Conservation (phyloP, 2,329 filamentous ascomycete genomes). For the Stagonosporopsis rhizophila region DNA sequence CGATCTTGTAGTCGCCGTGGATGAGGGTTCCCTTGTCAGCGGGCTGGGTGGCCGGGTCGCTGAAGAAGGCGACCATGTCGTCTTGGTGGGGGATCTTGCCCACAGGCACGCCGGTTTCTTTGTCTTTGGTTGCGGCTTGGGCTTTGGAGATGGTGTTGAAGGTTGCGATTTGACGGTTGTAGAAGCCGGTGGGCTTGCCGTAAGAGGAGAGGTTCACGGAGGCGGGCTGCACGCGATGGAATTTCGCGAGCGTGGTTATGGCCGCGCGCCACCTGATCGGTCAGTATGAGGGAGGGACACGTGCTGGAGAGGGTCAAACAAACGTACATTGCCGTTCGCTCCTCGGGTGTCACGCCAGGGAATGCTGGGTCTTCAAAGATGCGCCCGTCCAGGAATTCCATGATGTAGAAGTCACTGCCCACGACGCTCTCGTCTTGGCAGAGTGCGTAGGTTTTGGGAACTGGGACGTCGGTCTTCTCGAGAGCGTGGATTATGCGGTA, state of each 20-base stretch:
- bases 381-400: conserved; percentile 92
- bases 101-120: conserved; percentile 77
- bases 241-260: conserved; percentile 79
- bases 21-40: conserved; percentile 79
- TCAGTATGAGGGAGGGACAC: background rate
- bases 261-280: conserved; percentile 77
- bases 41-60: conserved; percentile 72
- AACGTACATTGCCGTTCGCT: conserved; percentile 73
- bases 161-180: conserved; percentile 83
- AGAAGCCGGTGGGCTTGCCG: conserved; percentile 79
- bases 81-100: conserved; percentile 84
- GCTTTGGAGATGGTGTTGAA: conserved; percentile 79
- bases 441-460: conserved; percentile 81
- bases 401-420: conserved; percentile 95
- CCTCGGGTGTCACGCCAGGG: conserved; percentile 71
- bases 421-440: conserved; percentile 83
- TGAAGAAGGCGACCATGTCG: conserved; percentile 81
- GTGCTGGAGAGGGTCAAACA: background rate
- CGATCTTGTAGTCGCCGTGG: conserved; percentile 94
- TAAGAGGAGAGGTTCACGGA: conserved; percentile 74
- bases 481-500: conserved; percentile 89
- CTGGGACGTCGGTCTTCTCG: conserved; percentile 79
- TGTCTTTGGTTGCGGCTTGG: conserved; percentile 77
- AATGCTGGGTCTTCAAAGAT: conserved; percentile 91
- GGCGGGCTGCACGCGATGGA: conserved; percentile 76